phyloP scores from a whole-genome alignment of 2,329 filamentous ascomycete species.

The Lachnellula occidentalis region DNA sequence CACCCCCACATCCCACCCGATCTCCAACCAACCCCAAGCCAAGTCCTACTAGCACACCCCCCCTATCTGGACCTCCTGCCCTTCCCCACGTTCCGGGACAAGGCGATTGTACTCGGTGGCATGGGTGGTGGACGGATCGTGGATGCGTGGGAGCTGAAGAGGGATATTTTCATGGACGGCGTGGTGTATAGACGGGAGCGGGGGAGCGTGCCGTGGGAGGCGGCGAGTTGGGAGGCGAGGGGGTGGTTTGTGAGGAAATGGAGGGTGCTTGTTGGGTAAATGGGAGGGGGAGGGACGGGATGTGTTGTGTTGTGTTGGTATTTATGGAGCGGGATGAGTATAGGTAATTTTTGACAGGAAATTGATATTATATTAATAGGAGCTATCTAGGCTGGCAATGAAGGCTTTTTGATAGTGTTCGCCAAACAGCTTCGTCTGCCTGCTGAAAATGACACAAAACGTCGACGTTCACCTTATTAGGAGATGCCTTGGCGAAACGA shows the following conservation, averaged over 20 bases:
- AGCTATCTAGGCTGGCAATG: no score
- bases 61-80: conserved; percentile 35
- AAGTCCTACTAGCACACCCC: conserved; percentile 36
- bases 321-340: no score
- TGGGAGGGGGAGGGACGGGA: no score
- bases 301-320: no score
- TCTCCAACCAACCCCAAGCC: conserved; percentile 34
- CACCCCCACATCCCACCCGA: conserved; percentile 27
- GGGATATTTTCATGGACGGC: conserved; percentile 32
- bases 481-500: no score
- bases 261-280: background rate
- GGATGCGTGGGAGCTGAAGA: conserved; percentile 33
- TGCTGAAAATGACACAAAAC: no score
- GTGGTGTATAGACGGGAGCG: background rate
- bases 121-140: conserved; percentile 30
- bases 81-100: conserved; percentile 30
- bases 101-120: conserved; percentile 30
- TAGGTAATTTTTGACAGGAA: no score
- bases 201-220: background rate
- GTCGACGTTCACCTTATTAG: no score
- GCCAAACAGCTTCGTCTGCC: no score
- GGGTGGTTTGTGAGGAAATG: background rate
- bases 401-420: no score
- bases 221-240: background rate
- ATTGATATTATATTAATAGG: no score